Evolutionary conservation across 73 alveolate genomes (phyloP), one percentile per base, ranked within the genome.

Genomic region (Durusdinium trenchii): DNA sequence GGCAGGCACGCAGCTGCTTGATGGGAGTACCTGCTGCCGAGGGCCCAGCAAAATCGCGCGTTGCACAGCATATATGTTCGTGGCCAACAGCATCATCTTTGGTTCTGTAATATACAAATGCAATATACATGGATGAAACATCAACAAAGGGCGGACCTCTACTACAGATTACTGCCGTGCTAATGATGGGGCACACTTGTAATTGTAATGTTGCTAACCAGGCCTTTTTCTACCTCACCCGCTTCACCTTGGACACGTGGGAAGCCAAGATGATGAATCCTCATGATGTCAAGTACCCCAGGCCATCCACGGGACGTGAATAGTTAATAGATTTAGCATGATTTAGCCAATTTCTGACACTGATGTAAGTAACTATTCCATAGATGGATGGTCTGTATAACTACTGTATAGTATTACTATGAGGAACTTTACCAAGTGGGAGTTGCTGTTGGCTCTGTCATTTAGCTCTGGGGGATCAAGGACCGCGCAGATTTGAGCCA

Each of bases 141-240:
- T 60, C 57, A 75, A 40, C 86, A 42, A 5, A 26, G 23, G 42
- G 26, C 38, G 18, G 76, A 9, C 40, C 36, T 26, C 3, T 32
- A 32, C 79, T 4, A 3, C 79, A 38, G 9, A 18, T 64, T 4
- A 43, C 43, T 61, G 12, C 23, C 23, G 69, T 57, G 47, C n/a
- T n/a, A n/a, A n/a, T n/a, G n/a, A n/a, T n/a, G n/a, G n/a, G n/a
- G n/a, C n/a, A n/a, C n/a, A n/a, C n/a, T n/a, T n/a, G n/a, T n/a
- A n/a, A n/a, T n/a, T n/a, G n/a, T n/a, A n/a, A n/a, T n/a, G n/a
- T n/a, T n/a, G n/a, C n/a, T n/a, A n/a, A n/a, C 64, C 43, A 91
- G 98, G 99, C 99, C 28, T 94, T 94, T 76, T 94, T 94, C 54
- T 94, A 94, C 82, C 84, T 94, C 85, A 78, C 99, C 28, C 99